Conservation (phyloP, 1,139 yeast genomes). For the Saccharomyces hybrid region DNA sequence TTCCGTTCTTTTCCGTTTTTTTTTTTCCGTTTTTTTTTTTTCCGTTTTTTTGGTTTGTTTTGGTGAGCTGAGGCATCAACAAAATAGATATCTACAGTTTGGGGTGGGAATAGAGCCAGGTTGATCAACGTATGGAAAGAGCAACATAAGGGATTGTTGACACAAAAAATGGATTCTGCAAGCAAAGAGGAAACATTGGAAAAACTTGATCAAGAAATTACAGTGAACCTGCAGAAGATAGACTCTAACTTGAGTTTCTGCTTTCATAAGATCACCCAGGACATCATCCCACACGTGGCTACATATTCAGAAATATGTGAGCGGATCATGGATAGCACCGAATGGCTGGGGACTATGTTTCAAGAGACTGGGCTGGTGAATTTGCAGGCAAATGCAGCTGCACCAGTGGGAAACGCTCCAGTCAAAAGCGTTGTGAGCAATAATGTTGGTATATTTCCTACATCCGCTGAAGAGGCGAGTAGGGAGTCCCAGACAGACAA, state of each 20-base stretch:
- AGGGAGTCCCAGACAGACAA: neutral
- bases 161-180: neutral
- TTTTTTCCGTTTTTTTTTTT: neutral
- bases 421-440: conserved; percentile 4
- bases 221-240: conserved; percentile 69
- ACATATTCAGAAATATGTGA: conserved; percentile 27
- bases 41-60: neutral
- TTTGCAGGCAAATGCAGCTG: conserved; percentile 12
- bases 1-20: neutral
- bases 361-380: conserved; percentile 29
- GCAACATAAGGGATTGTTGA: neutral
- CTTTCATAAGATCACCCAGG: conserved; percentile 27
- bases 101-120: neutral
- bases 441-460: neutral
- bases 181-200: conserved; percentile 37
- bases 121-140: neutral
- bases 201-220: conserved; percentile 72
- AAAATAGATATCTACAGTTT: neutral
- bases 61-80: neutral
- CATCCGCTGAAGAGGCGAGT: neutral
- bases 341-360: conserved; percentile 28
- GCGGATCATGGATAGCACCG: conserved; percentile 25
- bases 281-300: conserved; percentile 28
- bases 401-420: conserved; percentile 8
- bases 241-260: conserved; percentile 43